Conservation (phyloP, 2,329 filamentous ascomycete genomes). For the Xylariomycetidae sp. region DNA sequence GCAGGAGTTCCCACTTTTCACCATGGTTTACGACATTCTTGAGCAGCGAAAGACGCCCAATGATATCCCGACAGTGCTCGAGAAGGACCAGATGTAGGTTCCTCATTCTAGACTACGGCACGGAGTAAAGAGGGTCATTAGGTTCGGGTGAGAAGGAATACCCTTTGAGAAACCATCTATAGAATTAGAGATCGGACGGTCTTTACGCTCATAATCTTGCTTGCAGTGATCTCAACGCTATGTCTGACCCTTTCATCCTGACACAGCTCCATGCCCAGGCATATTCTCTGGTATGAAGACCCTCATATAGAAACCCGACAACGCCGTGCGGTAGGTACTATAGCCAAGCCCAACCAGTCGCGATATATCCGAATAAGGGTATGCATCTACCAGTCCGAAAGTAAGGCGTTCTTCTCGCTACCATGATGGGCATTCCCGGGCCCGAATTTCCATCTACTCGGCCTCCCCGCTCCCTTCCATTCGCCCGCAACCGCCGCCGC, state of each 20-base stretch:
- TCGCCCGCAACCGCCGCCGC: background rate
- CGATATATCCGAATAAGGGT: too few species aligned
- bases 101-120: too few species aligned
- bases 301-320: too few species aligned
- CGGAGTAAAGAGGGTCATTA: background rate
- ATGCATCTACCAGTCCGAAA: constrained; percentile 26
- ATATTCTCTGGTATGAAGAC: too few species aligned
- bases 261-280: too few species aligned
- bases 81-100: constrained; percentile 20
- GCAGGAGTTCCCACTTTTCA: constrained; percentile 85
- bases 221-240: too few species aligned
- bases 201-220: too few species aligned
- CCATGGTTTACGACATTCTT: constrained; percentile 77
- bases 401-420: constrained; percentile 18
- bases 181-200: constrained; percentile 8
- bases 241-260: too few species aligned
- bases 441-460: too few species aligned
- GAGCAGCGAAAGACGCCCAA: constrained; percentile 70
- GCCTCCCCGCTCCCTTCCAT: background rate
- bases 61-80: constrained; percentile 69
- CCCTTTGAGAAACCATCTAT: too few species aligned
- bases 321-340: too few species aligned
- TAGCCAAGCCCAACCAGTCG: too few species aligned
- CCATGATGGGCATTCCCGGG: constrained; percentile 3
- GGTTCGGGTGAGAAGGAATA: constrained; percentile 4